These are phyloP conservation scores for Trametes hirsuta DNA, from an alignment of 1,284 basidiomycete species.

Conservation along the genomic window DNA sequence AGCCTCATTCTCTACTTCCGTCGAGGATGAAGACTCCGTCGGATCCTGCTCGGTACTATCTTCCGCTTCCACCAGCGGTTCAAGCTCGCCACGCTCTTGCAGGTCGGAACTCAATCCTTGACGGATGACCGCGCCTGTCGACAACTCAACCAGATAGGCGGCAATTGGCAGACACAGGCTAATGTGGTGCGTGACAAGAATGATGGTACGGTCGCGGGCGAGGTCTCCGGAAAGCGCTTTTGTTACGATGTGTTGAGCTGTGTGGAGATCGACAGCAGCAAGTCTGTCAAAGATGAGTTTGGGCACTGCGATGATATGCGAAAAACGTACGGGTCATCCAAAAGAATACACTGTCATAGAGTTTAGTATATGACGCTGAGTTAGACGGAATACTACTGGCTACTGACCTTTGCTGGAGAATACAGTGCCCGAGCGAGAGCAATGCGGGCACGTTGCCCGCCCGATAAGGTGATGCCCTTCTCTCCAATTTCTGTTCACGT, in stretches of 20 bases:
- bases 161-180: constrained; percentile 68
- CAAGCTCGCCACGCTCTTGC: constrained; percentile 52
- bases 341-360: constrained; percentile 61
- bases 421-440: constrained; percentile 71
- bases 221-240: constrained; percentile 67
- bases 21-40: constrained; percentile 17
- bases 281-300: constrained; percentile 49
- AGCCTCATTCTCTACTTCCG: constrained; percentile 43
- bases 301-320: neutral
- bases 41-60: constrained; percentile 38
- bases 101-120: constrained; percentile 62
- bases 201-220: constrained; percentile 68
- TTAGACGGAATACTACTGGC: constrained; percentile 34
- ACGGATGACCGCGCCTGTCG: constrained; percentile 59
- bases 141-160: constrained; percentile 69
- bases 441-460: constrained; percentile 82
- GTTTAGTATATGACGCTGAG: neutral
- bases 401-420: constrained; percentile 57
- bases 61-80: constrained; percentile 53
- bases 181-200: constrained; percentile 89
- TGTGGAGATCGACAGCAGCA: constrained; percentile 89
- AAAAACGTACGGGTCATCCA: constrained; percentile 78
- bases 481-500: constrained; percentile 63
- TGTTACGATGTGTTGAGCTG: constrained; percentile 73
- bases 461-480: constrained; percentile 79